Evolutionary conservation across 306 rosid genomes (phyloP).

Genomic region (Parietaria judaica): DNA sequence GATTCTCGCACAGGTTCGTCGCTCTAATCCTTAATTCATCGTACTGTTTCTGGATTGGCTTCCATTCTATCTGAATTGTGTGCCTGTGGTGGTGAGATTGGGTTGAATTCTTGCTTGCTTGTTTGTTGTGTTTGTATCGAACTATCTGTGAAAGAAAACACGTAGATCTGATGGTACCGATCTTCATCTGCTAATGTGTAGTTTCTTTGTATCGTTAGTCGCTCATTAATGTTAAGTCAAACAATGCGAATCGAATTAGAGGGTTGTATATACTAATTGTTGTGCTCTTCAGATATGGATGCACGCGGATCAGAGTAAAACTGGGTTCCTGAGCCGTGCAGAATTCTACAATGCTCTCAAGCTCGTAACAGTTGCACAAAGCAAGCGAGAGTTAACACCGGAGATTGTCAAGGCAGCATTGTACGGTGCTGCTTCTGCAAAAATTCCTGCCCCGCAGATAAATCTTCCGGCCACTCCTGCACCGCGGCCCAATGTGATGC

Average conservation of each 20-base stretch:
- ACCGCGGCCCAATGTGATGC: slow-evolving; percentile 32
- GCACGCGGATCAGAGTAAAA: slow-evolving; percentile 83
- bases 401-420: slow-evolving; percentile 87
- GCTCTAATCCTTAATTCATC: neutral
- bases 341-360: slow-evolving; percentile 89
- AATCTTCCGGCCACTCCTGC: slow-evolving; percentile 46
- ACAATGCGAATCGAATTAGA: too few relatives aligned
- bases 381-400: slow-evolving; percentile 80
- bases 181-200: neutral
- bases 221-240: neutral
- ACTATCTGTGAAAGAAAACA: too few relatives aligned
- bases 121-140: too few relatives aligned
- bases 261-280: slow-evolving; percentile 1
- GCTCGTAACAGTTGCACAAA: slow-evolving; percentile 93
- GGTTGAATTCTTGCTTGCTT: too few relatives aligned
- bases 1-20: slow-evolving; percentile 83
- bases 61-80: neutral
- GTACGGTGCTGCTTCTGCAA: slow-evolving; percentile 83
- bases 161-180: too few relatives aligned
- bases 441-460: slow-evolving; percentile 83
- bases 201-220: neutral
- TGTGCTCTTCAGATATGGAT: slow-evolving; percentile 65
- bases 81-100: neutral
- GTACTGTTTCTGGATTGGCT: neutral
- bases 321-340: slow-evolving; percentile 75